A percentile compares a stretch with the other conserved stretches of the same genome.
phyloP scores from a whole-genome alignment of 2,329 filamentous ascomycete species.

The Xylaria sp. region DNA sequence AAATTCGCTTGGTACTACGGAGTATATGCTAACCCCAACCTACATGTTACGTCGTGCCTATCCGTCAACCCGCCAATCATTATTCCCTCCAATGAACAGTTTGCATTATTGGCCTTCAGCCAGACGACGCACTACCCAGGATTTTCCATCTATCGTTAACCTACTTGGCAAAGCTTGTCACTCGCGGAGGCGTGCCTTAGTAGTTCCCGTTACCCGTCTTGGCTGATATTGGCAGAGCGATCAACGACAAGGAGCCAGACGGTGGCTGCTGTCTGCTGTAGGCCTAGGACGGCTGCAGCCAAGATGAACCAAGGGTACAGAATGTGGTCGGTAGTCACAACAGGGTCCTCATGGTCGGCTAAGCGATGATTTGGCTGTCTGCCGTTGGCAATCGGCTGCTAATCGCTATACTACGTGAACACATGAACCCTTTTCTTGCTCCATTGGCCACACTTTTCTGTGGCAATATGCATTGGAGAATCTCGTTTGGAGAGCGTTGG shows the following conservation, averaged over 20 bases:
- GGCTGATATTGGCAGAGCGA: slow-evolving; percentile 24
- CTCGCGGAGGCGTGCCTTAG: slow-evolving; percentile 47
- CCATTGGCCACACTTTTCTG: slow-evolving; percentile 14
- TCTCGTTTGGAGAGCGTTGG: not conserved
- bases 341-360: not conserved
- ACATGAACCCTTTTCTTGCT: not conserved
- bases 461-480: not conserved
- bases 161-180: slow-evolving; percentile 54
- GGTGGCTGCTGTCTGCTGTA: not conserved
- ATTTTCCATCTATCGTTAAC: slow-evolving; percentile 26
- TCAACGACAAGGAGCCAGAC: slow-evolving; percentile 15
- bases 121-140: slow-evolving; percentile 6
- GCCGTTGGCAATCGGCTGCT: not conserved
- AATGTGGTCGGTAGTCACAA: not conserved
- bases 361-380: not conserved
- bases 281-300: not conserved
- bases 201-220: slow-evolving; percentile 35
- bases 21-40: not conserved
- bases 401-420: not conserved
- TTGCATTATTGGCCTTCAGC: slow-evolving; percentile 10
- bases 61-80: not conserved
- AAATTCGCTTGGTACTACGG: not conserved
- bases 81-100: slow-evolving; percentile 4
- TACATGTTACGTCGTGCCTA: not conserved
- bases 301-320: not conserved